phyloP scores from a whole-genome alignment of 2,329 filamentous ascomycete species.

The Alternaria longipes region DNA sequence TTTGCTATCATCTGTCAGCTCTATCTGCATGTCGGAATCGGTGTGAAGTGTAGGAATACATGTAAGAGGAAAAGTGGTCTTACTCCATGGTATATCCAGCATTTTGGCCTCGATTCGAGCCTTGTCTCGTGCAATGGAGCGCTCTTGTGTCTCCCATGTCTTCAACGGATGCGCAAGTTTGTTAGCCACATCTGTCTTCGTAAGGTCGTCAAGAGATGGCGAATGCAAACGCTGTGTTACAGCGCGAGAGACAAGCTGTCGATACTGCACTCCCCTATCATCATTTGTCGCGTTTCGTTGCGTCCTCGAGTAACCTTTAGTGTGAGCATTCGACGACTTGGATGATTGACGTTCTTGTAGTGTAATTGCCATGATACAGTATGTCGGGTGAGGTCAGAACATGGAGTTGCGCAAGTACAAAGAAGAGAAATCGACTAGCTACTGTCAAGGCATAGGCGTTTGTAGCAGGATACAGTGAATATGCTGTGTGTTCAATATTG shows the following conservation, averaged over 20 bases:
- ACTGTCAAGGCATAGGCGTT: background rate
- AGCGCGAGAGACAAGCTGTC: constrained; percentile 29
- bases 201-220: constrained; percentile 2
- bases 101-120: background rate
- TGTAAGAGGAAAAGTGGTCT: background rate
- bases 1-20: background rate
- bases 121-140: background rate
- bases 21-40: background rate
- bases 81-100: constrained; percentile 7
- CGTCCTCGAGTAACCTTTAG: background rate
- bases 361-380: background rate
- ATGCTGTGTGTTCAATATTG: constrained; percentile 1
- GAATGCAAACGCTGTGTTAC: constrained; percentile 29
- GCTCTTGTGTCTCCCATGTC: constrained; percentile 6
- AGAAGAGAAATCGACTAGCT: background rate
- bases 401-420: background rate
- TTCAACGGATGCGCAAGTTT: background rate
- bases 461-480: background rate
- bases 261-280: constrained; percentile 11
- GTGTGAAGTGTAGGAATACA: background rate
- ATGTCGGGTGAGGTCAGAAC: background rate
- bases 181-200: background rate
- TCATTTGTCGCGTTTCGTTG: background rate
- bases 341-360: background rate
- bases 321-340: background rate